phyloP scores from a whole-genome alignment of 495 filamentous ascomycete genomes.

The Pyrenula massariospora region DNA sequence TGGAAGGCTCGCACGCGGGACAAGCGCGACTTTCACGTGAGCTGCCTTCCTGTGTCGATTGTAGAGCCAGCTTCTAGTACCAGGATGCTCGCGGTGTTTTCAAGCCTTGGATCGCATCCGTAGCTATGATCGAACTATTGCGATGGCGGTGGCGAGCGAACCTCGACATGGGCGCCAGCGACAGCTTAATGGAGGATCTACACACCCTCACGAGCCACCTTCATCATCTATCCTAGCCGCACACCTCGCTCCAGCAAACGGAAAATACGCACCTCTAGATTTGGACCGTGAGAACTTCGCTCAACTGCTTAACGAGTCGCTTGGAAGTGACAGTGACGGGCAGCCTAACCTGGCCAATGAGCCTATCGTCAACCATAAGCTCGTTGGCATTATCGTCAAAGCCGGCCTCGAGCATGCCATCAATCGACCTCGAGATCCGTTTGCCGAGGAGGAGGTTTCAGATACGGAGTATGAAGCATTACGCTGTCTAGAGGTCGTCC shows the following conservation, averaged over 20 bases:
- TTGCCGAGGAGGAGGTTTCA: conserved; percentile 15
- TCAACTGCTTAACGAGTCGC: conserved; percentile 53
- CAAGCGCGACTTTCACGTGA: too few species aligned
- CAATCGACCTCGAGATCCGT: conserved; percentile 41
- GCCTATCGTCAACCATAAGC: conserved; percentile 62
- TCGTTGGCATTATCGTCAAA: conserved; percentile 73
- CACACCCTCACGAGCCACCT: conserved; percentile 10
- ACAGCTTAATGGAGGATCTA: conserved; percentile 1
- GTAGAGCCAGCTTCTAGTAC: too few species aligned
- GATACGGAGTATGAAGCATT: conserved; percentile 33
- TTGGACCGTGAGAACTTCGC: conserved; percentile 44
- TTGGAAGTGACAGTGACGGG: conserved; percentile 29
- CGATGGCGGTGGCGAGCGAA: too few species aligned
- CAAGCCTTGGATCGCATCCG: too few species aligned
- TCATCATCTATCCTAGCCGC: conserved; percentile 61
- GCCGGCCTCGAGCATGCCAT: conserved; percentile 60
- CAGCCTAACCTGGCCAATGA: conserved; percentile 44
- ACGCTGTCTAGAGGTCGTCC: conserved; percentile 62
- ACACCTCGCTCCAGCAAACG: conserved; percentile 41
- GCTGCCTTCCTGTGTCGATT: too few species aligned
- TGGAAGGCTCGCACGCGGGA: too few species aligned
- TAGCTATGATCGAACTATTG: too few species aligned
- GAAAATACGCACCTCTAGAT: conserved; percentile 17
- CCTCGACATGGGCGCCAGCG: conserved; percentile 1
- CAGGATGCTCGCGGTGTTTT: too few species aligned